Evolutionary conservation across 2,329 filamentous ascomycete genomes (phyloP).

Genomic region (Pestalotiopsis fici): DNA sequence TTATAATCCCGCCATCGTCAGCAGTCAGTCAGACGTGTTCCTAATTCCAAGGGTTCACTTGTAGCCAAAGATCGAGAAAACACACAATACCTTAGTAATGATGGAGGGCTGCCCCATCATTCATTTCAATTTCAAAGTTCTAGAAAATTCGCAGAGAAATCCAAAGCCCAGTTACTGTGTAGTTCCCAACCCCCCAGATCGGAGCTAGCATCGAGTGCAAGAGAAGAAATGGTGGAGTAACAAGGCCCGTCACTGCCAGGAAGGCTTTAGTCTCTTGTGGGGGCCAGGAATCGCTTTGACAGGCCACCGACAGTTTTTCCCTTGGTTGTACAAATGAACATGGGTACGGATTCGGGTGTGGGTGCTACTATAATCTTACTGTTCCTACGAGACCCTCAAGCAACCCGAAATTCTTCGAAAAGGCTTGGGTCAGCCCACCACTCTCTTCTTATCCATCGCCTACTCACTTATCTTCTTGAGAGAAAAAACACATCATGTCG

Average conservation of each 20-base stretch:
- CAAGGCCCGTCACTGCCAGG: background rate
- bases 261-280: background rate
- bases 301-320: background rate
- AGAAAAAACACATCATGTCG: too few relatives aligned
- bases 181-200: background rate
- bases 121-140: background rate
- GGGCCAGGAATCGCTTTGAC: background rate
- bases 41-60: background rate
- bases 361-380: constrained; percentile 4
- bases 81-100: background rate
- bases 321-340: background rate
- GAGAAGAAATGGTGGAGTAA: background rate
- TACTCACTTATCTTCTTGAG: background rate
- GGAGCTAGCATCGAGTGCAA: background rate
- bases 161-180: background rate
- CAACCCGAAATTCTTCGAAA: constrained; percentile 1
- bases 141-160: background rate
- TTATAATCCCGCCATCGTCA: too few relatives aligned
- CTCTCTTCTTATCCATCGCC: background rate
- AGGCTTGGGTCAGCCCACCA: background rate
- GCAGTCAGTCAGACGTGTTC: background rate
- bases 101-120: background rate
- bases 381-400: background rate
- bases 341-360: background rate
- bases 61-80: background rate